phyloP scores from a whole-genome alignment of 169 alveolate species.

The Babesia bigemina region DNA sequence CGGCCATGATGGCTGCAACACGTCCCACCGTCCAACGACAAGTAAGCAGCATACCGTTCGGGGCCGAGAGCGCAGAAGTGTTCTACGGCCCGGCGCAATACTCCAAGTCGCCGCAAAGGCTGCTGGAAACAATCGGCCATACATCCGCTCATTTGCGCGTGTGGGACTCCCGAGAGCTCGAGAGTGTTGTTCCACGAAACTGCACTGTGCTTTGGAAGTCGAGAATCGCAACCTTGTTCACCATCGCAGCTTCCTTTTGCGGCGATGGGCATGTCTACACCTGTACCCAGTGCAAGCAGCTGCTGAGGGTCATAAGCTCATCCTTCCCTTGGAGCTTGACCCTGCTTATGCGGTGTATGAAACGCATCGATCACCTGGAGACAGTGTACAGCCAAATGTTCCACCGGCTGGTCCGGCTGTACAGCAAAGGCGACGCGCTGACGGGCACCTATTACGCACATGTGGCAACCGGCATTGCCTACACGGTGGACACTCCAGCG shows the following conservation, averaged over 20 bases:
- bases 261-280: background rate
- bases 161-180: background rate
- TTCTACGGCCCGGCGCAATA: background rate
- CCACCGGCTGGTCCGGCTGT: background rate
- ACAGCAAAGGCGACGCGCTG: conserved; percentile 20
- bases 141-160: background rate
- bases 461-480: background rate
- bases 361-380: conserved; percentile 19
- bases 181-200: background rate
- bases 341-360: background rate
- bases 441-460: conserved; percentile 19
- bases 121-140: conserved; percentile 4
- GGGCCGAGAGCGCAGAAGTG: background rate
- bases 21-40: too few species aligned
- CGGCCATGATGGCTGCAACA: too few species aligned
- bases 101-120: background rate
- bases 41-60: too few species aligned
- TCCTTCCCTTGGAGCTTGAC: conserved; percentile 14
- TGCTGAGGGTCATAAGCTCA: background rate
- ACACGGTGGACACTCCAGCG: background rate
- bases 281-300: background rate
- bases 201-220: conserved; percentile 19
- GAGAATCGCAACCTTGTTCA: conserved; percentile 3
- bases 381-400: conserved; percentile 15
- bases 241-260: background rate